Evolutionary conservation across 1,139 yeast species (phyloP), one percentile per base, ranked within the genome.

Genomic region (Saccharomyces hybrid): DNA sequence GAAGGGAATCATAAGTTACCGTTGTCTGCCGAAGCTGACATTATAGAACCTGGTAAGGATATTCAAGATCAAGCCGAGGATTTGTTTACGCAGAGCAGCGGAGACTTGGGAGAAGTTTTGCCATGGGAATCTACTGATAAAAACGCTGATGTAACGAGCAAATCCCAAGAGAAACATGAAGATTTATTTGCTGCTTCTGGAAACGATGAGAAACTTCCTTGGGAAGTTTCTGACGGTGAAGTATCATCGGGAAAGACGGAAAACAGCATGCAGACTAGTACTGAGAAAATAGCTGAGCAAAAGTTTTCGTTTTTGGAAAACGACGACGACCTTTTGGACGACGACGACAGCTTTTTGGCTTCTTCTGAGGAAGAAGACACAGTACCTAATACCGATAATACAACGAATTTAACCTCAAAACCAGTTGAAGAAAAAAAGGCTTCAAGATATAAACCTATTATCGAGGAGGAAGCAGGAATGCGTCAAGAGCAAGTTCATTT

Each of bases 261-360:
- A 38, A 26, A 31, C 19, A 38, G 46, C 19, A 48, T 14, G 11
- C 29, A 48, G 19, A 23, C 31, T 11, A 46, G 13, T 34, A 28
- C 38, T 41, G 28, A 49, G 2, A 47, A 31, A 31, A 28, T 48
- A 3, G 5, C 23, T 16, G 44, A 38, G 44, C 57, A 61, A 47
- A 65, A 64, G 47, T 65, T 65, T 47, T 64, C 68, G 0, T 66
- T 66, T 50, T 49, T 64, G 41, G 64, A 66, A 13, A 61, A 65
- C n/a, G 69, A 66, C 44, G 68, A 66, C 44, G 68, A 63, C 46
- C 55, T 66, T 2, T 56, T 68, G 27, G 68, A 61, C 50, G 71
- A 67, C 31, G 65, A 64, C 42, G 70, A 62, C 42, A 65, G 69
- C 52, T 60, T 62, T 38, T 54, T 65, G 38, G 66, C 60, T 11